Evolutionary conservation across 1,284 basidiomycete species (phyloP).

Genomic region (Melampsora larici-populina): DNA sequence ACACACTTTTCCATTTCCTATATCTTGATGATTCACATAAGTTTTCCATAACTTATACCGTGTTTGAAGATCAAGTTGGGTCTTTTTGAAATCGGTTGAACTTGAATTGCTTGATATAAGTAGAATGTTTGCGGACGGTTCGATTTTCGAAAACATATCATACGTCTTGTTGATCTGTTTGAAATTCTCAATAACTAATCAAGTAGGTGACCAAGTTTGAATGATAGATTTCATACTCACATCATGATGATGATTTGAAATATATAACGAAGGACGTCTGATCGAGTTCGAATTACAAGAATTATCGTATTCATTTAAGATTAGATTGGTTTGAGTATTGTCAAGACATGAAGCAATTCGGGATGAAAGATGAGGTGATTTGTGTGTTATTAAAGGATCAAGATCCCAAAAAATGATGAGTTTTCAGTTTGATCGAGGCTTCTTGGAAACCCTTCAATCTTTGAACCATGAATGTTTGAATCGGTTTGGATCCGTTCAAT

Average conservation of each 20-base stretch:
- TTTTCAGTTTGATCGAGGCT: not conserved
- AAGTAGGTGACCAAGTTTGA: not conserved
- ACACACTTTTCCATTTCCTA: not conserved
- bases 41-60: not conserved
- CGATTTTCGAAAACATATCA: not conserved
- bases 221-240: not conserved
- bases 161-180: not conserved
- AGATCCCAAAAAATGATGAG: not conserved
- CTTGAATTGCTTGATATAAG: not conserved
- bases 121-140: not conserved
- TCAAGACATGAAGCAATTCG: not conserved
- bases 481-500: not conserved
- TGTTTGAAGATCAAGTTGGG: not conserved
- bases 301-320: not conserved
- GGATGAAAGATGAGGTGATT: not conserved
- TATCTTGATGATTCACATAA: not conserved
- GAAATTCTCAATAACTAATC: not conserved
- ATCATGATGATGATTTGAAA: not conserved
- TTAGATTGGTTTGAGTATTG: not conserved
- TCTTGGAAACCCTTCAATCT: not conserved
- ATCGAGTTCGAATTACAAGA: not conserved
- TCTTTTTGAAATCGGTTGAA: not conserved
- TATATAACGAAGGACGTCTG: not conserved
- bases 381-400: not conserved
- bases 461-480: not conserved